These are phyloP conservation scores for Ilex aquifolium DNA, from an alignment of 257 asterid species.

Conservation along the genomic window DNA sequence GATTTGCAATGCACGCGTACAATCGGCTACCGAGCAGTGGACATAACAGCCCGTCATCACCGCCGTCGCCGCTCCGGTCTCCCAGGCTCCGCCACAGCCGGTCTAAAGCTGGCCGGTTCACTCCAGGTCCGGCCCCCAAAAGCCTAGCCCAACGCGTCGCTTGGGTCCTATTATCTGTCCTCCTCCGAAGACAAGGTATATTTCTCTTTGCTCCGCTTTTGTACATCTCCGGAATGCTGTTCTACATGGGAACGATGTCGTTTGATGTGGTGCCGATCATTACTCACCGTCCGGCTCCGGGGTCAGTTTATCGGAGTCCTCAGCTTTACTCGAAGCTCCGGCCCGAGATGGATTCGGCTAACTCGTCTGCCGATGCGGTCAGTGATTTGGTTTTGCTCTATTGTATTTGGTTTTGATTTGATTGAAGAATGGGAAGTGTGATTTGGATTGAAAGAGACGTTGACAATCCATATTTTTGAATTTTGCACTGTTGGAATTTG, in stretches of 20 bases:
- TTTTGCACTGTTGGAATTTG: too few relatives aligned
- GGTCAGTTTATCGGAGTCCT: conserved; percentile 87
- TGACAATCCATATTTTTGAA: too few relatives aligned
- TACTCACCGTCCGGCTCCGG: conserved; percentile 54
- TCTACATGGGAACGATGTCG: conserved; percentile 92
- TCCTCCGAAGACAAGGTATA: conserved; percentile 77
- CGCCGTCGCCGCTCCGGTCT: conserved; percentile 84
- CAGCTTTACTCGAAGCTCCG: conserved; percentile 65
- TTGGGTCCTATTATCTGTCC: conserved; percentile 60
- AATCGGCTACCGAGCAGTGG: conserved; percentile 95
- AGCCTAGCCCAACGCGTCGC: conserved; percentile 55
- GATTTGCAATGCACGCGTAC: conserved; percentile 58
- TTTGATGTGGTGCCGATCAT: conserved; percentile 65
- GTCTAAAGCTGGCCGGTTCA: conserved; percentile 35
- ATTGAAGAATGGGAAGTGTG: not conserved
- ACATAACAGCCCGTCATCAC: conserved; percentile 79
- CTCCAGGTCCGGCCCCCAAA: conserved; percentile 46
- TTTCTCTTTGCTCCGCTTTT: conserved; percentile 83
- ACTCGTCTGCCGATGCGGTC: conserved; percentile 85
- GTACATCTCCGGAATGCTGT: conserved; percentile 78
- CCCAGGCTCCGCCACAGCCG: conserved; percentile 38
- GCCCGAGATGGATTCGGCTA: conserved; percentile 67
- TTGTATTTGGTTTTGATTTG: not conserved
- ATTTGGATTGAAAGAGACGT: not conserved
- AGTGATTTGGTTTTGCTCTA: conserved; percentile 18